Evolutionary conservation across 139 green algal genomes (phyloP), one percentile per base, ranked within the genome.

Genomic region (Picochlorum sp.): DNA sequence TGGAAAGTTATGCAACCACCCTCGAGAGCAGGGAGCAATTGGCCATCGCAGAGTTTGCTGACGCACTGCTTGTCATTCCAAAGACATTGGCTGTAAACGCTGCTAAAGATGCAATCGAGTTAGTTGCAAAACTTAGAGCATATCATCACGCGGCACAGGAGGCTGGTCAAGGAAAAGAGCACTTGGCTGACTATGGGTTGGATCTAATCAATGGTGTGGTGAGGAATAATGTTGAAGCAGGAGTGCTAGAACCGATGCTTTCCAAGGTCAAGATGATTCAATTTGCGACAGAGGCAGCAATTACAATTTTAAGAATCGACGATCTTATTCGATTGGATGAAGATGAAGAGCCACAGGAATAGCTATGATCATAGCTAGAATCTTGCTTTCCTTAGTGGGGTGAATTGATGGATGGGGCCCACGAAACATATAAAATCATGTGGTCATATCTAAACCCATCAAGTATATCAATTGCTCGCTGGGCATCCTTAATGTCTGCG

Each of bases 221-320:
- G 37, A 70, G 86, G 8, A 90, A 98, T 79, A 98, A 95, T 60
- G 73, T 98, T 50, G 84, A 91, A 64, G 84, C 80, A 18, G 94
- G 94, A 2, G 94, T 99, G 63, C 75, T 99, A 49, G 94, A 99
- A 83, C 92, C 94, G 2, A 81, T 85, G 6, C 80, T 98, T 56
- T 84, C 70, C 68, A 99, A 99, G 74, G 61, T 88, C 45, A 99
- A 99, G 69, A 95, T 96, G 14, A 15, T 81, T 73, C 84, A 98
- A 88, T 99, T 99, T 87, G 94, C 94, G 1, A 98, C 94, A 0
- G 94, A 99, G 82, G 94, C 94, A 4, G 94, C 94, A 37, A 95
- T 99, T 78, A 99, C 94, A 50, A 96, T 99, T 52, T 74, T 99
- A 70, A 80, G 94, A 13, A 98, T 99, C 49, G 94, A 99, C 66